Base-by-base conservation (phyloP, 208 protist species). In the Novymonas esmeraldas region DNA sequence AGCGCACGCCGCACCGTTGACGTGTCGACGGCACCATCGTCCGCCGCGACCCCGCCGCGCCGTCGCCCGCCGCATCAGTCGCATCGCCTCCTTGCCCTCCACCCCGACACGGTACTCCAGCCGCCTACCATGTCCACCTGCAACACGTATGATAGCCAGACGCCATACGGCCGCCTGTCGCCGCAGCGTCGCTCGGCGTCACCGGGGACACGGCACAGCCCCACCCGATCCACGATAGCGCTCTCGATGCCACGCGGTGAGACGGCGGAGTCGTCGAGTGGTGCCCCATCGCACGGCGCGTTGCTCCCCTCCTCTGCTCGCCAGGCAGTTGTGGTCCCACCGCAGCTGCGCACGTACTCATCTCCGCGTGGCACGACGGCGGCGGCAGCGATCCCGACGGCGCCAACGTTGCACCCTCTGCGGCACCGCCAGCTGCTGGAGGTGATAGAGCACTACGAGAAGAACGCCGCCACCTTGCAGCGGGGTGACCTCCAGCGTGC, bases 351-450 rank as follows among this genome's bases (percentile, higher is more conserved):
- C 55, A 69, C 68, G 3, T 69, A 76, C 46, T 54, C 69, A 29
- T 76, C 70, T 22, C 61, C 62, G 6, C 67, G 74, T n/a, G 62
- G 68, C 9, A 22, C 34, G 44, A 9, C 51, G 2, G 44, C 50
- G 7, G 33, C 51, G 41, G 44, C 38, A 16, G 51, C 31, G 6
- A 26, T 24, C 6, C 18, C 24, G 16, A 34, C 18, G 4, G 33
- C 41, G n/a, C 54, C 57, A 31, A 13, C 36, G 2, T 14, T 82
- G 34, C 31, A 45, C 7, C 49, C 52, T 46, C 33, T 71, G 38
- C 64, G 76, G 24, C 78, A 62, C 29, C 51, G 51, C 31, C 44
- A 58, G 31, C 65, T 88, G 65, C 68, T 88, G 44, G 74, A 79
- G 56, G 34, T 48, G 31, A 80, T 88, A 38, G 68, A 78, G 20